Conservation (phyloP, 148 eudicot species). For the Camellia granthamiana region DNA sequence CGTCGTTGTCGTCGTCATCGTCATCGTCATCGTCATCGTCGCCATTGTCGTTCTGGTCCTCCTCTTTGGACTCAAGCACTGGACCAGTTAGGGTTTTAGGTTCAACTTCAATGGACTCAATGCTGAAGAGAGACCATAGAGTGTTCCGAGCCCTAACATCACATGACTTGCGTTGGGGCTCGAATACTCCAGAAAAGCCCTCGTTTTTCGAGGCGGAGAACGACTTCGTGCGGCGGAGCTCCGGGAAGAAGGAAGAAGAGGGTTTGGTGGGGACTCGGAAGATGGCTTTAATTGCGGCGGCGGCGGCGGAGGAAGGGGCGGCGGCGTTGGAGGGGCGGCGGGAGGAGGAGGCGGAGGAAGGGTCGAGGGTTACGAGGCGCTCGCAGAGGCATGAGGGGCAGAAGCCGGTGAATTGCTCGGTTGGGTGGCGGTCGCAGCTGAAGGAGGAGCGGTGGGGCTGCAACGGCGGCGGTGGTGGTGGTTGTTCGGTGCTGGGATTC, state of each 20-base stretch:
- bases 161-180: slow-evolving; percentile 58
- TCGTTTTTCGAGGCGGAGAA: slow-evolving; percentile 74
- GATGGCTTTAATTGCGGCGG: slow-evolving; percentile 45
- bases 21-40: slow-evolving; percentile 17
- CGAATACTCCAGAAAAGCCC: slow-evolving; percentile 32
- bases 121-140: slow-evolving; percentile 36
- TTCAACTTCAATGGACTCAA: slow-evolving; percentile 22
- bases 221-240: slow-evolving; percentile 72
- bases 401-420: slow-evolving; percentile 79
- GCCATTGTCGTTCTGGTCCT: slow-evolving; percentile 19
- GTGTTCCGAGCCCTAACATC: slow-evolving; percentile 52
- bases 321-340: slow-evolving; percentile 45
- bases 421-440: slow-evolving; percentile 79
- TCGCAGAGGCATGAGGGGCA: slow-evolving; percentile 91
- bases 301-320: slow-evolving; percentile 39
- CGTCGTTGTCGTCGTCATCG: slow-evolving; percentile 17
- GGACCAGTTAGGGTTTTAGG: slow-evolving; percentile 10
- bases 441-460: slow-evolving; percentile 76
- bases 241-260: slow-evolving; percentile 51
- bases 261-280: slow-evolving; percentile 29
- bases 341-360: slow-evolving; percentile 40
- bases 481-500: slow-evolving; percentile 62
- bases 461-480: slow-evolving; percentile 50
- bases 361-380: slow-evolving; percentile 69
- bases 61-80: slow-evolving; percentile 26